Conservation (phyloP, 192 early-diverging fungal species). For the Entophlyctis luteolus region DNA sequence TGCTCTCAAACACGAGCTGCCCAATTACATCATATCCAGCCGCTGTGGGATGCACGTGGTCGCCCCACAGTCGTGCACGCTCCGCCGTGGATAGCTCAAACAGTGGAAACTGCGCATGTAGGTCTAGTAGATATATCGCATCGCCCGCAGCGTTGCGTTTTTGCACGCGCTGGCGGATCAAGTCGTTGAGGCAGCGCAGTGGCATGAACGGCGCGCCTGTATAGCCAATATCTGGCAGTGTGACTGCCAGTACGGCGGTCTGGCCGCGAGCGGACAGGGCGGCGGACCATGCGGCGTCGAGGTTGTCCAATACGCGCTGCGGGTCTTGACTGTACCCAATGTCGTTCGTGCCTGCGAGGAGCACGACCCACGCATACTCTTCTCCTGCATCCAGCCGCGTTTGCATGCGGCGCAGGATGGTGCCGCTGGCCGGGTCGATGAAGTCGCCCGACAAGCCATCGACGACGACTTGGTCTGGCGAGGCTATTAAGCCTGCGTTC, state of each 20-base stretch:
- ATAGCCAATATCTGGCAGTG: neutral
- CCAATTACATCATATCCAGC: conserved; percentile 15
- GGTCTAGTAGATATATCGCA: neutral
- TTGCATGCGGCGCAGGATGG: neutral
- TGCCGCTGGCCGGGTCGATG: neutral
- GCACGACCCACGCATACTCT: neutral
- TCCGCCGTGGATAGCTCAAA: neutral
- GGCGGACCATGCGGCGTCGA: neutral
- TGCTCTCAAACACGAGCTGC: neutral
- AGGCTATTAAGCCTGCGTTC: neutral
- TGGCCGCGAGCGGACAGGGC: neutral
- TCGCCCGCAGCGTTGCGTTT: too few species aligned
- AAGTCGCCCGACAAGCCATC: neutral
- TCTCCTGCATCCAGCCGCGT: neutral
- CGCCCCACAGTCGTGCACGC: neutral
- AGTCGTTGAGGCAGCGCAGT: neutral
- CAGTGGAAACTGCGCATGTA: neutral
- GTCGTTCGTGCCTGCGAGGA: neutral
- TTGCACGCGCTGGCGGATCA: neutral
- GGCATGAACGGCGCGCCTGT: neutral
- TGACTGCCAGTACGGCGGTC: neutral
- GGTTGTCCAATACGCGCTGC: neutral
- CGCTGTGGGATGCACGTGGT: neutral
- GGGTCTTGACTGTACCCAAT: neutral
- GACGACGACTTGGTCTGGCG: neutral